Evolutionary conservation across 768 basidiomycete species (phyloP), one percentile per base, ranked within the genome.

Genomic region (Leccinum subtestaceum): DNA sequence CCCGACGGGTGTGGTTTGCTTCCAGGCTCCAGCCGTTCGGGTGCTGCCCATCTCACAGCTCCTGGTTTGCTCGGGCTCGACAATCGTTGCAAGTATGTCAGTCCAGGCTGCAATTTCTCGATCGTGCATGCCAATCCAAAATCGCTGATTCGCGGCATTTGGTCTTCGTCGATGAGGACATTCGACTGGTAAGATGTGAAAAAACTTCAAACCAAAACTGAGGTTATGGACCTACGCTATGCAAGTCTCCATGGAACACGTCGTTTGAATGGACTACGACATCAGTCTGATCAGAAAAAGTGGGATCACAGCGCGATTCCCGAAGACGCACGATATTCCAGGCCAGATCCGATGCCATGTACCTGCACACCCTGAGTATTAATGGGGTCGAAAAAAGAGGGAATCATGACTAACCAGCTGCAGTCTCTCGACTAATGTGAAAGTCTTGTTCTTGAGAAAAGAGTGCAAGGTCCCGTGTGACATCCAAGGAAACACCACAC

Each of bases 71-170:
- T 55, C 11, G 46, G 3, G 11, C 13, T 49, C 8, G 45, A 23
- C 45, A 46, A 46, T 46, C 55, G 29, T 19, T 58, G 17, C 38
- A 59, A 12, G 47, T 59, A 59, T 3, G 58, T 8, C 13, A 59
- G 1, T 3, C 55, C 36, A 0, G 55, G 38, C 2, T 59, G 58
- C 11, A 58, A 15, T 32, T 5, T 49, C 11, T 45, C 55, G 8
- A 49, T 15, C 0, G 36, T 57, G 40, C 21, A n/a, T 3, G 55
- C 11, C 4, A 57, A 46, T 0, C 55, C 58, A 6, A 59, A 49
- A 6, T 59, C 55, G 11, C 21, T n/a, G 23, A 57, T 59, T 31
- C 47, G 47, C 0, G 55, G 36, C 5, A 7, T 40, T 5, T 50
- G 47, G 2, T 19, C 47, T 34, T 57, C 55, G 6, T 57, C 47